These are phyloP conservation scores for Stemphylium lycopersici DNA, from an alignment of 2,329 filamentous ascomycete genomes.

Conservation along the genomic window DNA sequence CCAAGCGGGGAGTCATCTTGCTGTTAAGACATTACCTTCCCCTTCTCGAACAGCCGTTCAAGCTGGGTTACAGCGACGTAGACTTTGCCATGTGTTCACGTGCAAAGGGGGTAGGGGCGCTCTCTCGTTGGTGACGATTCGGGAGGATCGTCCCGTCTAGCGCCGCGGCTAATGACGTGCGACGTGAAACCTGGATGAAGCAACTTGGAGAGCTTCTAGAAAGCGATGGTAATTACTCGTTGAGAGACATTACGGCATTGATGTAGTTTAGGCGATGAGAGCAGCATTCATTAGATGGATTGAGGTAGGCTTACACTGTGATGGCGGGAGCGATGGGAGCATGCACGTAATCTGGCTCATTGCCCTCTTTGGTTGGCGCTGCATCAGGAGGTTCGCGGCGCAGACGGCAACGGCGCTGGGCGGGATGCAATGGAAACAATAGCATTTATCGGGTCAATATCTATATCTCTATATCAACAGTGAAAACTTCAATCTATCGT, in stretches of 20 bases:
- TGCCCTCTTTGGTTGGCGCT: slow-evolving; percentile 25
- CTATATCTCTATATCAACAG: neutral
- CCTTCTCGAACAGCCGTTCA: neutral
- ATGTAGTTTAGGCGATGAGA: no score
- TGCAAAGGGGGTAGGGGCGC: slow-evolving; percentile 13
- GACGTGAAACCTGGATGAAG: slow-evolving; percentile 30
- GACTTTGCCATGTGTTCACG: neutral
- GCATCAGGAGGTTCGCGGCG: slow-evolving; percentile 14
- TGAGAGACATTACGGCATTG: neutral
- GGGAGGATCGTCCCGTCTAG: slow-evolving; percentile 27
- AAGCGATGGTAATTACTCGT: slow-evolving; percentile 1
- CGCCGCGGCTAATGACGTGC: slow-evolving; percentile 31
- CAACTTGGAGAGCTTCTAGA: slow-evolving; percentile 23
- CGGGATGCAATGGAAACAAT: neutral
- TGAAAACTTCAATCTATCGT: neutral
- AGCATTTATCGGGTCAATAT: neutral
- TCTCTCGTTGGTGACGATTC: slow-evolving; percentile 15
- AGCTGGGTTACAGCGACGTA: neutral
- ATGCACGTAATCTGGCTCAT: slow-evolving; percentile 17
- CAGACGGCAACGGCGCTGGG: neutral
- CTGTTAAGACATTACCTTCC: neutral
- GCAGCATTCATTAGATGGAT: neutral
- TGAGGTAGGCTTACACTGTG: neutral
- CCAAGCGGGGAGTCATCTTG: neutral
- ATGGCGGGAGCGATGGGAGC: slow-evolving; percentile 3